These are phyloP conservation scores for Tetrahymena thermophila DNA, from an alignment of 73 alveolate species.

Conservation along the genomic window DNA sequence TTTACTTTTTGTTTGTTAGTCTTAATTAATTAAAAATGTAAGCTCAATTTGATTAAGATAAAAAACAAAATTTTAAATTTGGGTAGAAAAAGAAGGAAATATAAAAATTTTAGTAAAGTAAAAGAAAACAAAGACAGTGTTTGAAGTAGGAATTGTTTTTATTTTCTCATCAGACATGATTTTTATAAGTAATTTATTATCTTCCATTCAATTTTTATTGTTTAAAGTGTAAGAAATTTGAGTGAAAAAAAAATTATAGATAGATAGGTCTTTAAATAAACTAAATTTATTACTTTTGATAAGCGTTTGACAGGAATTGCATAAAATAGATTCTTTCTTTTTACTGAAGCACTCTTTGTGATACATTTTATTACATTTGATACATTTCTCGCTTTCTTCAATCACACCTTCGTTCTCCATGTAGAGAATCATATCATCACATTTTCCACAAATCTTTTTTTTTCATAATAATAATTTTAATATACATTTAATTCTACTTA, in stretches of 20 bases:
- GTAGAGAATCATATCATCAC: background rate
- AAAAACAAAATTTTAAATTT: no score
- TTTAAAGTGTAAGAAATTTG: no score
- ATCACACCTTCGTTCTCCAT: background rate
- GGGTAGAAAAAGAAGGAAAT: no score
- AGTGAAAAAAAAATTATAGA: background rate
- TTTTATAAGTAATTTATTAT: background rate
- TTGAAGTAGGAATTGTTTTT: no score
- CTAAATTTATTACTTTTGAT: background rate
- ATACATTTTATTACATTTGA: background rate
- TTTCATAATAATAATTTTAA: no score
- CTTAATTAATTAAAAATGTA: no score
- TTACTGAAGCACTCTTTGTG: background rate
- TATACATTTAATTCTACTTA: no score
- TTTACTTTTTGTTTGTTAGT: no score
- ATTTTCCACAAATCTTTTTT: background rate
- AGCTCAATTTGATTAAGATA: no score
- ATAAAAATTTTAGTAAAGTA: no score
- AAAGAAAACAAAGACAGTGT: no score
- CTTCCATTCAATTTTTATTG: background rate
- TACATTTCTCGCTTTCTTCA: background rate
- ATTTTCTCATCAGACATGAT: background rate
- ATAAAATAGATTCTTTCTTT: background rate
- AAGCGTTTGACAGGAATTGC: background rate
- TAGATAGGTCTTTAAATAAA: background rate